Conservation (phyloP, 2,329 filamentous ascomycete genomes). For the Parascedosporium putredinis region DNA sequence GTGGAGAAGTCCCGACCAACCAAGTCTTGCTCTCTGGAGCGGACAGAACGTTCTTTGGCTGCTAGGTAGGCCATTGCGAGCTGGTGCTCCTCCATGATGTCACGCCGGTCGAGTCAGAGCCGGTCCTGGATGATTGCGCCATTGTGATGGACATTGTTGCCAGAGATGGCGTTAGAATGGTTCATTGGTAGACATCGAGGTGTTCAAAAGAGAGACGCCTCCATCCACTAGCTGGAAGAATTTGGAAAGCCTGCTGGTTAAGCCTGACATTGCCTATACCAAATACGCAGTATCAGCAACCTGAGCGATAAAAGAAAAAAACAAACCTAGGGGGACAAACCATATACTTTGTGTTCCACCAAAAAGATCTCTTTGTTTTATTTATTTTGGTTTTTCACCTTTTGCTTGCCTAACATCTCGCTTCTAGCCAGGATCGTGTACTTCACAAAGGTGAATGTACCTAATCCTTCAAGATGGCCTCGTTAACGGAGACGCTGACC, state of each 20-base stretch:
- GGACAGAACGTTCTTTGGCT: background rate
- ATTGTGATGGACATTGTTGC: background rate
- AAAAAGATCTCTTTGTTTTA: too few relatives aligned
- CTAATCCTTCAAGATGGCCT: constrained; percentile 8
- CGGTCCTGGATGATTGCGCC: background rate
- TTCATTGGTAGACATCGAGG: background rate
- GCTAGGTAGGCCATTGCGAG: background rate
- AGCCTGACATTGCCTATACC: too few relatives aligned
- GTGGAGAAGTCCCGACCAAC: background rate
- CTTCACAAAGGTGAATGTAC: constrained; percentile 13
- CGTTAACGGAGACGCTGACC: constrained; percentile 6
- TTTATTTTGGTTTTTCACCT: background rate
- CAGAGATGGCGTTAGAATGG: background rate
- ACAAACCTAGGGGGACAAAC: background rate
- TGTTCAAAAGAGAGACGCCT: background rate
- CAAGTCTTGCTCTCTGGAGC: background rate
- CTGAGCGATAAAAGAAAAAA: background rate
- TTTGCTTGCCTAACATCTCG: too few relatives aligned
- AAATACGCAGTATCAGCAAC: background rate
- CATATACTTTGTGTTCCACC: background rate
- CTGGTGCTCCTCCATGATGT: background rate
- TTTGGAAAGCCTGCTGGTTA: too few relatives aligned
- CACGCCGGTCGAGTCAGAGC: background rate
- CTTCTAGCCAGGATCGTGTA: constrained; percentile 8
- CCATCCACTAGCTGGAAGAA: too few relatives aligned